Conservation (phyloP, 2,329 filamentous ascomycete genomes). For the Dactylellina drechsleri region DNA sequence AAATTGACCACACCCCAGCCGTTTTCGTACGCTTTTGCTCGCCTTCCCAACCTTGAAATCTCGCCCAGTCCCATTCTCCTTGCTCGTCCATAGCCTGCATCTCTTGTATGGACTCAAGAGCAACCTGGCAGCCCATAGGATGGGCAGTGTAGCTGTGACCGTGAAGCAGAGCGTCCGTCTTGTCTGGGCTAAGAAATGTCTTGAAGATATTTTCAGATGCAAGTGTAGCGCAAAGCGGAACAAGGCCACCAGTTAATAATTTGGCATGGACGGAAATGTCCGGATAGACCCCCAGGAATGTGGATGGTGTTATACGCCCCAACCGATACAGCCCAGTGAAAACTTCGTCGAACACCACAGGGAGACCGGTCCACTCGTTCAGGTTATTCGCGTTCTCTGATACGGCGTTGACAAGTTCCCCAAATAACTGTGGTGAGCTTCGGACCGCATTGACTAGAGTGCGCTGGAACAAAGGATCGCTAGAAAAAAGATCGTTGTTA, state of each 20-base stretch:
- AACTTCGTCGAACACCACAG: constrained; percentile 85
- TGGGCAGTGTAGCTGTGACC: constrained; percentile 90
- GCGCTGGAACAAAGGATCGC: too few relatives aligned
- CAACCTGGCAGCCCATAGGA: constrained; percentile 81
- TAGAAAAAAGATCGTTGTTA: too few relatives aligned
- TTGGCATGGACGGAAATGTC: constrained; percentile 87
- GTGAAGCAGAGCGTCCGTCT: constrained; percentile 81
- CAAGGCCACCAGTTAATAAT: constrained; percentile 79
- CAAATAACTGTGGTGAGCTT: too few relatives aligned
- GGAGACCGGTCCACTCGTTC: constrained; percentile 75
- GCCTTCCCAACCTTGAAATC: constrained; percentile 64
- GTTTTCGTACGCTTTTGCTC: too few relatives aligned
- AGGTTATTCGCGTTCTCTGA: too few relatives aligned
- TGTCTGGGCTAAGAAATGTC: constrained; percentile 76
- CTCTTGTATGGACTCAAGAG: constrained; percentile 71
- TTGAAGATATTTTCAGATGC: constrained; percentile 79
- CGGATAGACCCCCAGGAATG: constrained; percentile 74
- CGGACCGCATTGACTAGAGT: too few relatives aligned
- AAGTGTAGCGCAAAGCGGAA: constrained; percentile 80
- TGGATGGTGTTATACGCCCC: constrained; percentile 75
- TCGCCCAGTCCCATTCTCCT: constrained; percentile 70
- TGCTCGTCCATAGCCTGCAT: constrained; percentile 70
- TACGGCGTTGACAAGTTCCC: too few relatives aligned
- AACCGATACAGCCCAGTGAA: constrained; percentile 87
- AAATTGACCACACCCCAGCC: too few relatives aligned